Evolutionary conservation across 257 asterid genomes (phyloP).

Genomic region (Rhazya stricta): DNA sequence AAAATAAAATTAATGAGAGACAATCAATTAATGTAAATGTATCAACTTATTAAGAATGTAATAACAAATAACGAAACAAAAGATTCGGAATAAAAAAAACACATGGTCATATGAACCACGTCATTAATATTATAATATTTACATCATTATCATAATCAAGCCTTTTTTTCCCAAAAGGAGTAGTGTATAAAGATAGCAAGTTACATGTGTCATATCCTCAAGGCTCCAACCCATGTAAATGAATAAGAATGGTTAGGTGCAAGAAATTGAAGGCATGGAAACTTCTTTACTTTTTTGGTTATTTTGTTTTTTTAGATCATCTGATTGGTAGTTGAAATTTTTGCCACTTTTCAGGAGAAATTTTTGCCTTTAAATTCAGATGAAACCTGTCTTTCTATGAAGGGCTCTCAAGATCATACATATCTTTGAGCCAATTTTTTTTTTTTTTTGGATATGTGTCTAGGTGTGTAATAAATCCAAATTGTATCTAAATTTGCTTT

Average conservation of each 20-base stretch:
- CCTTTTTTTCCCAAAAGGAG: not conserved
- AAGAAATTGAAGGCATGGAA: not conserved
- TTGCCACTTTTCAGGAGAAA: not conserved
- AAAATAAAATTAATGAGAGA: too few relatives aligned
- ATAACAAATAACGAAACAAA: too few relatives aligned
- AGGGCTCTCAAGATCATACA: conserved; percentile 4
- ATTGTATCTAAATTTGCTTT: not conserved
- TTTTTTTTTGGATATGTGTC: not conserved
- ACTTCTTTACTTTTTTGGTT: not conserved
- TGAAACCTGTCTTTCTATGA: conserved; percentile 5
- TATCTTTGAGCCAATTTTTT: not conserved
- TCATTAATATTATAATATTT: too few relatives aligned
- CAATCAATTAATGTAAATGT: too few relatives aligned
- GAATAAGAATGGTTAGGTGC: not conserved
- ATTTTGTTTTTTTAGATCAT: not conserved
- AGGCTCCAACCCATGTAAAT: not conserved
- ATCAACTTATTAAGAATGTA: too few relatives aligned
- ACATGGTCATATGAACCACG: too few relatives aligned
- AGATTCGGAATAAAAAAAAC: too few relatives aligned
- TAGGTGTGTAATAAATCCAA: not conserved
- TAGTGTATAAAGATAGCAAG: not conserved
- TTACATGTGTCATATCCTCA: not conserved
- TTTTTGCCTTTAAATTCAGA: not conserved
- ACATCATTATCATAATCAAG: too few relatives aligned
- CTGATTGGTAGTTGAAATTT: not conserved